Base-by-base conservation (phyloP, 2,329 filamentous ascomycete species). In the Bertia moriformis region DNA sequence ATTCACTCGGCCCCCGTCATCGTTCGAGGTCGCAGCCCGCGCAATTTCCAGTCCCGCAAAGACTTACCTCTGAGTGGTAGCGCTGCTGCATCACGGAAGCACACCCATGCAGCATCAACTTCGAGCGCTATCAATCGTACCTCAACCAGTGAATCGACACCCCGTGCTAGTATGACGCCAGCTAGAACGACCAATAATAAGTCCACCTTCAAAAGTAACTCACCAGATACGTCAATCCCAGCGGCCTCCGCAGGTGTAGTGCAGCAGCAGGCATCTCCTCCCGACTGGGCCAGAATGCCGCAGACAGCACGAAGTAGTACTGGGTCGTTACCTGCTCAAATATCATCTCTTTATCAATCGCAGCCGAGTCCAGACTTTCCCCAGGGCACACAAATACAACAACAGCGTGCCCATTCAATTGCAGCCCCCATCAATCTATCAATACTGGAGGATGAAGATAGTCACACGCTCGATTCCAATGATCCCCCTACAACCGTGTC, bases 31-130 rank as follows among this genome's bases (percentile, higher is more conserved):
- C 67, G 78, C 45, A 82, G 77, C 53, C 78, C 78, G 2, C 64
- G 78, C 40, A 83, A 83, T 51, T 83, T 83, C 50, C 76, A 81
- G 48, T 75, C 75, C 15, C 67, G 78, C 39, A 82, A 81, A 53
- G 78, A 83, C 50, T 63, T 80, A 39, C 75, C 78, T 3, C 61
- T 83, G 42, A 76, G 69, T 24, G 19, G 19, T 18, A 35, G 32
- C 15, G 32, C 32, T 7, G 32, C 32, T 13, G 32, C 32, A 35
- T 35, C 32, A 35, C 71, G 66, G 69, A 35, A 35, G 32, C 10
- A 18, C 32, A 7, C 10, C 7, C 24, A 29, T 10, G 24, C 24
- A 10, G 32, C 32, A 14, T 10, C 7, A 7, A 10, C 22, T 7
- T 7, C 22, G 22, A n/a, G 7, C n/a, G 32, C 32, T 12, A 7